Evolutionary conservation across 1,139 yeast genomes (phyloP).

Genomic region (Barnettozyma hawaiiensis): DNA sequence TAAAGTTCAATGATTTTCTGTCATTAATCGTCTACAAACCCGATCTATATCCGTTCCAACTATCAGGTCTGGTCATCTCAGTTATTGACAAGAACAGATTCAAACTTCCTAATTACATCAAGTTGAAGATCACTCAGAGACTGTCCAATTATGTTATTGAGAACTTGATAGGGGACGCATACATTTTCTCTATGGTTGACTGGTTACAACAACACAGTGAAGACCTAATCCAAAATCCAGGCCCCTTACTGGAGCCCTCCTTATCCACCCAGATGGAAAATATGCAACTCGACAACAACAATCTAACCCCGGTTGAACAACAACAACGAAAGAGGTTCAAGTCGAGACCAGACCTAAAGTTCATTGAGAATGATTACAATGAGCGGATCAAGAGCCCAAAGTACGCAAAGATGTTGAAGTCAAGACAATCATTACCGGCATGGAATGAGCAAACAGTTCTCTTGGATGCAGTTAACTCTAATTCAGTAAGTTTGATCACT

Average conservation of each 20-base stretch:
- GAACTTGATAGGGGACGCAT: constrained; percentile 59
- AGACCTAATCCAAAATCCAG: constrained; percentile 63
- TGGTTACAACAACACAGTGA: constrained; percentile 67
- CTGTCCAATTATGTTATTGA: constrained; percentile 38
- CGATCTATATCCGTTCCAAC: constrained; percentile 46
- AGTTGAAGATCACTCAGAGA: constrained; percentile 53
- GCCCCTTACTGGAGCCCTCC: constrained; percentile 44
- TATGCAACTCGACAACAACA: not conserved
- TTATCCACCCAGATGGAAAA: not conserved
- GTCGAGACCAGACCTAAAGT: constrained; percentile 25
- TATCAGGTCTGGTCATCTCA: constrained; percentile 59
- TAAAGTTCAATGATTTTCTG: constrained; percentile 29
- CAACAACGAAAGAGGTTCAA: constrained; percentile 17
- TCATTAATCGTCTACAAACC: constrained; percentile 49
- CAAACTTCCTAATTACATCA: constrained; percentile 68
- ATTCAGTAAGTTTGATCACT: constrained; percentile 72
- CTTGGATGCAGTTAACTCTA: constrained; percentile 46
- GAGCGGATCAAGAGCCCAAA: constrained; percentile 24
- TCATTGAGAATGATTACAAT: constrained; percentile 28
- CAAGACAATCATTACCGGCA: constrained; percentile 68
- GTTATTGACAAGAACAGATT: constrained; percentile 38
- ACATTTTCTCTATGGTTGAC: constrained; percentile 59
- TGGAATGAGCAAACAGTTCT: constrained; percentile 63
- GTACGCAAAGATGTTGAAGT: constrained; percentile 33
- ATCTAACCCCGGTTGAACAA: constrained; percentile 4